Base-by-base conservation (phyloP, 495 filamentous ascomycete genomes). In the Aspergillus haitiensis region DNA sequence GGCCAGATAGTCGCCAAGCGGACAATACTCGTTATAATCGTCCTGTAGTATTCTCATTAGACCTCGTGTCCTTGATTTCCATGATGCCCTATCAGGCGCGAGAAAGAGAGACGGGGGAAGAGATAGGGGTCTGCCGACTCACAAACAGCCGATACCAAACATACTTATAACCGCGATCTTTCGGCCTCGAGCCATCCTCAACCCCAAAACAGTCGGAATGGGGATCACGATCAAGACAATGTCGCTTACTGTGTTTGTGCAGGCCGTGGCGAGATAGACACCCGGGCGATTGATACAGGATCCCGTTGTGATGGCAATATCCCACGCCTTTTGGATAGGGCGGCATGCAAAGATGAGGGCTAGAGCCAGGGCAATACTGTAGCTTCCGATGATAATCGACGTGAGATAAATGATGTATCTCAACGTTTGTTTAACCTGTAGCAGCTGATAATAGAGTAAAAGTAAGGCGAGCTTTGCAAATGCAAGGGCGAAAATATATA, bases 171-270 rank as follows among this genome's bases (percentile, higher is more conserved):
- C 49, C 13, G 64, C 63, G 1, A 69, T 0, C 46, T 72, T 70
- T 51, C 68, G 63, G 9, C 60, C 33, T 7, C 46, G 7, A 0
- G 62, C 68, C 56, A 75, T 51, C 0, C 56, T 60, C 1, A 75
- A 59, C 3, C 54, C 13, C 21, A 48, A 49, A 5, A 79, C 62
- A 2, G 75, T 50, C 12, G 68, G 69, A 0, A 78, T 50, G 0
- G 77, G 74, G 7, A 77, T 62, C 7, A 71, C n/a, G 0, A 77
- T 66, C 16, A 80, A 48, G 4, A 70, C 59, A 8, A 79, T 16
- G 21, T 80, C 76, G 31, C 67, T 76, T 4, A 62, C 47, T 39
- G 75, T 79, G 42, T 80, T 80, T 16, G 74, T 68, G 5, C 66
- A 62, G 0, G 76, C 75, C 2, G 72, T 76, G 12, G 68, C 70